phyloP scores from a whole-genome alignment of 2,329 filamentous ascomycete species.

The Neonectria coccinea region DNA sequence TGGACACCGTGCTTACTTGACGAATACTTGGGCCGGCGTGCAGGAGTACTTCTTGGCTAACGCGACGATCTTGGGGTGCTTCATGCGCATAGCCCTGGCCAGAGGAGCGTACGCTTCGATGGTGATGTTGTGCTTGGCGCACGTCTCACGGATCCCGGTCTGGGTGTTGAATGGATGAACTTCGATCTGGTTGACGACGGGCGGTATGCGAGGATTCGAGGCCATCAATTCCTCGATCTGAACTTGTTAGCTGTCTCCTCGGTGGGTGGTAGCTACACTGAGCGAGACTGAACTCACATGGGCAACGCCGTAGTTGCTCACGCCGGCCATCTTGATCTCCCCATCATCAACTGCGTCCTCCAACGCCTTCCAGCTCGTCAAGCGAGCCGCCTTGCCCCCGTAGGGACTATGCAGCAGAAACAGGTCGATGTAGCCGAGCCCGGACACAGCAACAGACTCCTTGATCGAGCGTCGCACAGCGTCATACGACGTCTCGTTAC shows the following conservation, averaged over 20 bases:
- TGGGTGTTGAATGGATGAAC: conserved; percentile 86
- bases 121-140: conserved; percentile 73
- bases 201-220: conserved; percentile 69
- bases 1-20: conserved; percentile 56
- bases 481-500: conserved; percentile 74
- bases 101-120: conserved; percentile 86
- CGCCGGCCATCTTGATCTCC: conserved; percentile 77
- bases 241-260: neutral
- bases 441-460: conserved; percentile 71
- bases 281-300: conserved; percentile 64
- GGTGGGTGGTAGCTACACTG: neutral
- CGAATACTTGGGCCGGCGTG: conserved; percentile 78
- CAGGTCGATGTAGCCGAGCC: conserved; percentile 80
- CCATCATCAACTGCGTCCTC: conserved; percentile 81
- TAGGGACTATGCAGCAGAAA: conserved; percentile 85
- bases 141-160: conserved; percentile 72
- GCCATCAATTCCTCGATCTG: conserved; percentile 77
- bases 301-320: conserved; percentile 82
- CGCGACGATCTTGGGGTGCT: conserved; percentile 70
- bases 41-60: conserved; percentile 77
- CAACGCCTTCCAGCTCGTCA: conserved; percentile 81
- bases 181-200: conserved; percentile 84
- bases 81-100: conserved; percentile 76
- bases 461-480: conserved; percentile 74
- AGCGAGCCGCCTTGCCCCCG: conserved; percentile 74